Base-by-base conservation (phyloP, 768 basidiomycete species). In the Wakefieldia striispora region DNA sequence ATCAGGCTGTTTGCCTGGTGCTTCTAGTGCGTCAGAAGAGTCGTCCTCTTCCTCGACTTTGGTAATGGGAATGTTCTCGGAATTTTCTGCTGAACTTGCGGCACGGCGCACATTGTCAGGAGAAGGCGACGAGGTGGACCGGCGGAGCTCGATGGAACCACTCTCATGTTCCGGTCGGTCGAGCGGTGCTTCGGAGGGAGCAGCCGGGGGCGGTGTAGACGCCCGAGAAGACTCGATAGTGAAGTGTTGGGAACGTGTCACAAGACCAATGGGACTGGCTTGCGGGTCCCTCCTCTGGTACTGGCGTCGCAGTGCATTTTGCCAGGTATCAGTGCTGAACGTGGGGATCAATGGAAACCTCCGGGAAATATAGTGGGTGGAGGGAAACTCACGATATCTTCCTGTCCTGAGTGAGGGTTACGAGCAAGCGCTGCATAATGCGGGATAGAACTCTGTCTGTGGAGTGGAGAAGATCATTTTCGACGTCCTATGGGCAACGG, bases 381-480 rank as follows among this genome's bases (percentile, higher is more conserved):
- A 50, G 43, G 10, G 29, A 45, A 37, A 69, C 87, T 63, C 68
- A 90, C 88, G 77, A 75, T 58, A 88, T 79, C 72, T 89, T 90
- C 52, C 88, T 75, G 73, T 93, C 91, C 61, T 87, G 86, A 13
- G 88, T 84, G 51, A 91, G 76, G 17, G 82, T 79, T 59, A 81
- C 80, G 51, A 93, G 76, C 45, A 93, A 69, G 43, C 86, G 76
- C 47, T 82, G 79, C 81, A 91, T 88, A 50, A 91, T 69, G 44
- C 86, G 85, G 27, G 88, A 79, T 36, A 91, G 66, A 50, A 84
- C 81, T 35, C 74, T 65, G 60, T 73, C 76, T 13, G 81, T 79
- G 36, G 80, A 81, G 57, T 76, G 70, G 23, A 78, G 73, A 31
- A 93, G 73, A 70, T 93, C 91, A 53, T 81, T 78, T 66, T 93